phyloP scores from a whole-genome alignment of 345 rosid species.

The Laguncularia racemosa region DNA sequence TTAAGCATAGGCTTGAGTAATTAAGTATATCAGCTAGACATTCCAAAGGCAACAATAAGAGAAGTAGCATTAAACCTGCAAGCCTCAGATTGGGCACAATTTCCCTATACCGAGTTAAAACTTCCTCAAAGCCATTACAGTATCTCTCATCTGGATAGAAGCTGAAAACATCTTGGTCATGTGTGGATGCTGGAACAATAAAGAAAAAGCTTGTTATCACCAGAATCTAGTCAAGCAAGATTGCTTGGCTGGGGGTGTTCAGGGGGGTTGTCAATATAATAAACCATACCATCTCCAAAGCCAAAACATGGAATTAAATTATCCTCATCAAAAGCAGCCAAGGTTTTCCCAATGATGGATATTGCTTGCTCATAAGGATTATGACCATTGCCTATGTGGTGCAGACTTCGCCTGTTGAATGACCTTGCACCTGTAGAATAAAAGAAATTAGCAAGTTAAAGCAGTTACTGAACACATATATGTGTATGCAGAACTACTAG shows the following conservation, averaged over 20 bases:
- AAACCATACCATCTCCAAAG: constrained; percentile 45
- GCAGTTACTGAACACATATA: neutral
- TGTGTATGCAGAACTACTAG: neutral
- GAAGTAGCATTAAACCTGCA: constrained; percentile 27
- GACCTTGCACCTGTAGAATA: constrained; percentile 29
- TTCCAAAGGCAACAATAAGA: neutral
- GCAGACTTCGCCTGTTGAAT: constrained; percentile 41
- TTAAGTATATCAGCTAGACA: neutral
- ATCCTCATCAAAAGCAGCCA: constrained; percentile 50
- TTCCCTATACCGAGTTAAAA: constrained; percentile 40
- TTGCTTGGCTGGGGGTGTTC: neutral
- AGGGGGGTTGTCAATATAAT: too few species aligned
- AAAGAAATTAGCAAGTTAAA: neutral
- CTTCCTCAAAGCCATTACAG: constrained; percentile 64
- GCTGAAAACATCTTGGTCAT: constrained; percentile 58
- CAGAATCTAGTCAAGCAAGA: constrained; percentile 1
- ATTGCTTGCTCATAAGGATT: constrained; percentile 59
- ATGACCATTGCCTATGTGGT: constrained; percentile 30
- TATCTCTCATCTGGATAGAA: constrained; percentile 40
- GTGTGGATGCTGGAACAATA: constrained; percentile 50
- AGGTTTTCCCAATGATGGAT: constrained; percentile 49
- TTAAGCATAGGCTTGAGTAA: constrained; percentile 2
- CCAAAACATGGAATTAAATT: constrained; percentile 51
- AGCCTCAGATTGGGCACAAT: constrained; percentile 48
- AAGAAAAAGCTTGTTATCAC: constrained; percentile 1